These are phyloP conservation scores for Cladosporium oxysporum DNA, from an alignment of 2,329 filamentous ascomycete species.

Conservation along the genomic window DNA sequence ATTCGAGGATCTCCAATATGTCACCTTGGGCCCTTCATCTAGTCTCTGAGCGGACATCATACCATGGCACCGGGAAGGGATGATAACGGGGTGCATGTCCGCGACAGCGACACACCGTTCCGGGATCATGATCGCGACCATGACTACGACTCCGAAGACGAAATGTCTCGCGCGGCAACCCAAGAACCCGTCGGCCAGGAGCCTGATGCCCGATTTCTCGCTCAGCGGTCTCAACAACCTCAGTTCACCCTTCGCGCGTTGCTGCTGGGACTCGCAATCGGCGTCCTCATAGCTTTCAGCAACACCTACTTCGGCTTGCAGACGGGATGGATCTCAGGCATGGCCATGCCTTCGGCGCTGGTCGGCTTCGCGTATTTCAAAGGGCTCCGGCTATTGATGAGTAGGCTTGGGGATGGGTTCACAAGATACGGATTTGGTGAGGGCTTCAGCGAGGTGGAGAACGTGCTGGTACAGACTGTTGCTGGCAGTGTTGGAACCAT, in stretches of 20 bases:
- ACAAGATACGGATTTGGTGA: conserved; percentile 31
- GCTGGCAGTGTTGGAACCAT: conserved; percentile 95
- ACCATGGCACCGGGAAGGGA: conserved; percentile 15
- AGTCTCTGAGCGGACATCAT: not conserved
- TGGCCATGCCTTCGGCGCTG: conserved; percentile 95
- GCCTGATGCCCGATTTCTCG: conserved; percentile 32
- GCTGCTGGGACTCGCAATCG: conserved; percentile 76
- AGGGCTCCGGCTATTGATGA: conserved; percentile 68
- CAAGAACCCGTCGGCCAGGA: conserved; percentile 26
- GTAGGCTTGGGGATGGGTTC: conserved; percentile 46
- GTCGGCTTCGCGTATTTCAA: conserved; percentile 96
- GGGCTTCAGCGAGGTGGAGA: conserved; percentile 92
- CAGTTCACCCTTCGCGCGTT: conserved; percentile 83
- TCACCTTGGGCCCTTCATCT: not conserved
- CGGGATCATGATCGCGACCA: conserved; percentile 2
- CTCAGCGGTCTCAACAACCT: conserved; percentile 39
- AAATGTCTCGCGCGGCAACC: conserved; percentile 13
- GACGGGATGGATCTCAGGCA: conserved; percentile 79
- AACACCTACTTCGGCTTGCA: conserved; percentile 99
- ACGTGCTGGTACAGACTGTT: conserved; percentile 94
- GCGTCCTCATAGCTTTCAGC: conserved; percentile 88
- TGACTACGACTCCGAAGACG: conserved; percentile 11
- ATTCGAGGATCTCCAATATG: conserved; percentile 3
- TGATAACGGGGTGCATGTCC: not conserved
- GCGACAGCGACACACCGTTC: not conserved